Evolutionary conservation across 768 basidiomycete species (phyloP).

Genomic region (Strobilomyces confusus): DNA sequence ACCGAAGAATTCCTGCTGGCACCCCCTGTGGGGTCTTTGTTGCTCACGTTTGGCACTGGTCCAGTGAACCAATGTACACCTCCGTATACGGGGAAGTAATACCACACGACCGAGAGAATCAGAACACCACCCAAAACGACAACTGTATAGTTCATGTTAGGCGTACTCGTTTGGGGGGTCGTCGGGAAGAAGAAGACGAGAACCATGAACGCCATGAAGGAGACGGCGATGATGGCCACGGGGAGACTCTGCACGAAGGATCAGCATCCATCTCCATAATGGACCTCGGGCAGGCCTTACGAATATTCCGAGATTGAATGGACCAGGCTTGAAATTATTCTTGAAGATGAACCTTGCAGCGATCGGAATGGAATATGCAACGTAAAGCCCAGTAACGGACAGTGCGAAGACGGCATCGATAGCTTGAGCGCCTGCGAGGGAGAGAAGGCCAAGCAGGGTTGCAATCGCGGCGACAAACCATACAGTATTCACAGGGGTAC

Average conservation of each 20-base stretch:
- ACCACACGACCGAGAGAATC: conserved; percentile 53
- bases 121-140: conserved; percentile 53
- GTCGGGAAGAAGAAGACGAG: conserved; percentile 50
- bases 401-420: conserved; percentile 53
- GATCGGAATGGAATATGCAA: conserved; percentile 41
- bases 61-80: conserved; percentile 33
- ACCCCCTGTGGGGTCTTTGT: neutral
- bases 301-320: conserved; percentile 34
- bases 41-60: conserved; percentile 33
- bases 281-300: conserved; percentile 21
- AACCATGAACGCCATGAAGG: conserved; percentile 62
- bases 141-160: conserved; percentile 41
- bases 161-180: neutral
- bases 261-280: neutral
- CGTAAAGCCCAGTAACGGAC: neutral
- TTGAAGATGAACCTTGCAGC: conserved; percentile 43
- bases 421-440: conserved; percentile 24
- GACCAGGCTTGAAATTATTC: conserved; percentile 31
- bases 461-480: conserved; percentile 35
- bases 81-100: conserved; percentile 64
- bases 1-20: neutral
- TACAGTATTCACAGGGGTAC: conserved; percentile 57
- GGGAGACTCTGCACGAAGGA: conserved; percentile 42
- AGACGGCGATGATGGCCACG: conserved; percentile 48
- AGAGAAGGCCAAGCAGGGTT: neutral